These are phyloP conservation scores for Kodamaea alishanica DNA, from an alignment of 1,139 yeast species.

Conservation along the genomic window DNA sequence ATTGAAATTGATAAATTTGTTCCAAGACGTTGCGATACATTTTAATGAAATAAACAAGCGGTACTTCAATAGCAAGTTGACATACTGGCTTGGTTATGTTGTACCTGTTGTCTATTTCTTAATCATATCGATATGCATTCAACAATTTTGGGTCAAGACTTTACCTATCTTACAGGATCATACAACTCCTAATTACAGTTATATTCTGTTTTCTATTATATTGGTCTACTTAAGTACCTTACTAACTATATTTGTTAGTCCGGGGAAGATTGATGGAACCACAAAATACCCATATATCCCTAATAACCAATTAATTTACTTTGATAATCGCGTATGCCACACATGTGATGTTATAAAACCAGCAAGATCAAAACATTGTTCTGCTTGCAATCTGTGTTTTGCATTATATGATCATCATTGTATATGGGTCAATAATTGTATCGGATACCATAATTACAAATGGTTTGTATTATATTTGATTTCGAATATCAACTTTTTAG, in stretches of 20 bases:
- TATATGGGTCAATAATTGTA: constrained; percentile 89
- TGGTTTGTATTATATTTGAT: constrained; percentile 65
- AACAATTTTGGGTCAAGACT: constrained; percentile 42
- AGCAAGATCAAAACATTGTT: constrained; percentile 89
- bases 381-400: constrained; percentile 65
- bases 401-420: constrained; percentile 86
- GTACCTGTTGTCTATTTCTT: constrained; percentile 50
- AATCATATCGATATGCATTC: constrained; percentile 45
- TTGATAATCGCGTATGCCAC: constrained; percentile 34
- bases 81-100: constrained; percentile 29
- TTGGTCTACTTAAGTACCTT: constrained; percentile 34
- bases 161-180: constrained; percentile 24
- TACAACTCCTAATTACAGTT: constrained; percentile 11
- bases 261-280: constrained; percentile 41
- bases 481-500: constrained; percentile 52
- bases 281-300: constrained; percentile 20
- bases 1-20: constrained; percentile 7
- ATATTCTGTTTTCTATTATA: constrained; percentile 29
- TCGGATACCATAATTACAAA: constrained; percentile 71
- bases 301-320: constrained; percentile 59
- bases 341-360: constrained; percentile 75
- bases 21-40: constrained; percentile 1
- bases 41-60: constrained; percentile 10
- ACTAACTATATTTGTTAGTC: constrained; percentile 50
- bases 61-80: constrained; percentile 17